Conservation (phyloP, 495 filamentous ascomycete genomes). For the Trichoderma gamsii region DNA sequence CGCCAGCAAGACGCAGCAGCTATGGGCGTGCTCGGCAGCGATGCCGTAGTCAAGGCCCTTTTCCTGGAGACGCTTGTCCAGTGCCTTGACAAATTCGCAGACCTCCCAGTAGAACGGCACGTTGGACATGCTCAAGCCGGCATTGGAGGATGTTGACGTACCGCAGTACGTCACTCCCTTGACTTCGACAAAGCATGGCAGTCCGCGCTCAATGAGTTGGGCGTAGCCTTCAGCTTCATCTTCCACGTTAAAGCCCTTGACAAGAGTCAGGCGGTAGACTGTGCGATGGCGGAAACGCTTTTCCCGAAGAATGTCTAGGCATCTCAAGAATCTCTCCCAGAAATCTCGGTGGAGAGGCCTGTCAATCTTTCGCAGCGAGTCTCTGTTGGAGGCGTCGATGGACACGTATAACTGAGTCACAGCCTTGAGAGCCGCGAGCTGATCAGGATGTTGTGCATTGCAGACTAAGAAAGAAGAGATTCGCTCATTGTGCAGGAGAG, state of each 20-base stretch:
- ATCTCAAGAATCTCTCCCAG: constrained; percentile 89
- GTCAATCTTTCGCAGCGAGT: constrained; percentile 80
- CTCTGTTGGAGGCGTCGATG: constrained; percentile 89
- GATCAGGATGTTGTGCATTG: constrained; percentile 95
- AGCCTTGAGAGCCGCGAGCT: constrained; percentile 69
- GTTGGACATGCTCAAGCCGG: constrained; percentile 88
- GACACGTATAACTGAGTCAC: constrained; percentile 95
- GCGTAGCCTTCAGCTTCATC: constrained; percentile 90
- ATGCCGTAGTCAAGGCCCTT: constrained; percentile 79
- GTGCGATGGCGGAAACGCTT: constrained; percentile 78
- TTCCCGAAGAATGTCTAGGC: constrained; percentile 81
- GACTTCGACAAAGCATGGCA: constrained; percentile 88
- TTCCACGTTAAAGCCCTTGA: constrained; percentile 93
- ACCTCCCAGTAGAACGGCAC: constrained; percentile 94
- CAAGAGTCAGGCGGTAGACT: constrained; percentile 89
- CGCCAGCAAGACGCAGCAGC: constrained; percentile 83
- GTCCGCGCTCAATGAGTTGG: constrained; percentile 71
- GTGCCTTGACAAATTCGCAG: constrained; percentile 64
- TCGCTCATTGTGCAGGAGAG: constrained; percentile 71
- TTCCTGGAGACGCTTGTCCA: constrained; percentile 58
- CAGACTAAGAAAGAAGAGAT: constrained; percentile 95
- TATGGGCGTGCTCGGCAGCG: constrained; percentile 89
- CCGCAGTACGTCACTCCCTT: constrained; percentile 98
- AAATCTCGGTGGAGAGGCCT: constrained; percentile 91
- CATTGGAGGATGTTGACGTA: constrained; percentile 69